Base-by-base conservation (phyloP, 768 basidiomycete species). In the Naganishia randhawae region DNA sequence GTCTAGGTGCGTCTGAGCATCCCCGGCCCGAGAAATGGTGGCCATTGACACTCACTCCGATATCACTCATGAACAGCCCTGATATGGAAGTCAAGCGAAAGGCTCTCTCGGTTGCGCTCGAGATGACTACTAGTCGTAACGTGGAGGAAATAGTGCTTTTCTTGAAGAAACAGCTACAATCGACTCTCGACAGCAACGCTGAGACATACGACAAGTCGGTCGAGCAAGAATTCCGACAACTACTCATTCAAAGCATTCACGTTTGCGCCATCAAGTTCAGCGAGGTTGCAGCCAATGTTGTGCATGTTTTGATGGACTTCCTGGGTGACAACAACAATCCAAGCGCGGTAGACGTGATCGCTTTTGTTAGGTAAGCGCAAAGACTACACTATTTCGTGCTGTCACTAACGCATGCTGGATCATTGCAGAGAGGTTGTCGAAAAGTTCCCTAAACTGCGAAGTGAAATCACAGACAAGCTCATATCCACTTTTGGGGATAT, bases 41-140 rank as follows among this genome's bases (percentile, higher is more conserved):
- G 35, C 2, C 17, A 25, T 55, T 50, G 55, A 65, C 66, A 50
- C 31, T 52, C 31, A 65, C 16, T 33, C 57, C 45, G n/a, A n/a
- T n/a, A n/a, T n/a, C n/a, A 37, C 53, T 13, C 29, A 22, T 35
- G 10, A 42, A 48, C 72, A 92, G 91, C 75, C 89, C 91, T 48
- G 95, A 98, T 75, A 92, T 98, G 84, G 96, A 97, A 81, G 96
- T 98, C 32, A 88, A 92, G 67, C 85, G 90, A 69, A 97, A 96
- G 80, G 93, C 94, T 6, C 87, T 95, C 69, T 84, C 82, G 66
- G 91, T 97, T 70, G 91, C 92, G 14, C 81, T 98, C 64, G 91
- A 87, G 78, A 91, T 98, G 89, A 90, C 92, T 0, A 89, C 91
- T 17, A 90, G 90, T 73, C 83, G 94, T 61, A 99, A 96, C 71